A percentile compares a stretch with the other conserved stretches of the same genome.
phyloP scores from a whole-genome alignment of 2,329 filamentous ascomycete genomes.

The Xylaria multiplex region DNA sequence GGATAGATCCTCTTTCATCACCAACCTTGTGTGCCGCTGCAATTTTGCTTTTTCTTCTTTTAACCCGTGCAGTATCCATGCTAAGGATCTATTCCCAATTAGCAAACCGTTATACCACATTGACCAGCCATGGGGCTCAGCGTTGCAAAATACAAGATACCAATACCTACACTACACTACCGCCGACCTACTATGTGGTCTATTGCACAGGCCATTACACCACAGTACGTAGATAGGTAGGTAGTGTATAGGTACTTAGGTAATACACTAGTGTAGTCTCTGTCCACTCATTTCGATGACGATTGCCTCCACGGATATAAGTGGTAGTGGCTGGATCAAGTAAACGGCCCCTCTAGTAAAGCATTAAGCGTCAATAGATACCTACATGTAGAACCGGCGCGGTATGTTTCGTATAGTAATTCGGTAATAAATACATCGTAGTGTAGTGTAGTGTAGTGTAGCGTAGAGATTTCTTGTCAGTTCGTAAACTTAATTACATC shows the following conservation, averaged over 20 bases:
- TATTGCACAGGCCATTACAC: slow-evolving; percentile 21
- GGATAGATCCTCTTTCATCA: slow-evolving; percentile 38
- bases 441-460: not conserved
- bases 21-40: slow-evolving; percentile 31
- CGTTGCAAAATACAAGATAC: slow-evolving; percentile 21
- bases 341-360: slow-evolving; percentile 1
- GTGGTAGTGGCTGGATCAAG: slow-evolving; percentile 1
- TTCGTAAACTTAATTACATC: not conserved
- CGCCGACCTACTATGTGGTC: too few relatives aligned
- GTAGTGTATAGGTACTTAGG: too few relatives aligned
- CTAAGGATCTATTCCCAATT: slow-evolving; percentile 21
- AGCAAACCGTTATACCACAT: slow-evolving; percentile 28
- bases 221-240: too few relatives aligned
- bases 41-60: slow-evolving; percentile 20
- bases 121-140: slow-evolving; percentile 13
- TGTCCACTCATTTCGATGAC: not conserved
- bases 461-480: not conserved
- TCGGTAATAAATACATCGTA: not conserved
- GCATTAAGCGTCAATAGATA: slow-evolving; percentile 8
- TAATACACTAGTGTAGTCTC: not conserved
- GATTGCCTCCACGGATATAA: slow-evolving; percentile 16
- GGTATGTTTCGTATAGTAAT: slow-evolving; percentile 3
- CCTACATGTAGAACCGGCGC: not conserved
- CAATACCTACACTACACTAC: too few relatives aligned
- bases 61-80: slow-evolving; percentile 6